phyloP scores from a whole-genome alignment of 768 basidiomycete genomes.

The Symmetrospora coprosmae region DNA sequence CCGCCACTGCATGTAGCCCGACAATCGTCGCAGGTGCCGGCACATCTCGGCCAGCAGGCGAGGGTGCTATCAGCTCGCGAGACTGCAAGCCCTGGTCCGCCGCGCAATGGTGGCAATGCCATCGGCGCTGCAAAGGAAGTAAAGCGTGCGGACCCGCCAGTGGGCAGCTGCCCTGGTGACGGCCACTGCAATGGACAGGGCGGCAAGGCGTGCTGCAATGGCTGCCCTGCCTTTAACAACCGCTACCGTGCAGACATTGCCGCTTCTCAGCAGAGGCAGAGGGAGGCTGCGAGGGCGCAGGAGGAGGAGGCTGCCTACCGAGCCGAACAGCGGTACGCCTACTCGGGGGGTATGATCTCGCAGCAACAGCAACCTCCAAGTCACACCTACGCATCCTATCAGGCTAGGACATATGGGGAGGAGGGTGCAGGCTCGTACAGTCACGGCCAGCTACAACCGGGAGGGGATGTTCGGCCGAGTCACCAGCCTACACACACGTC shows the following conservation, averaged over 20 bases:
- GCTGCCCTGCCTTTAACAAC: constrained; percentile 96
- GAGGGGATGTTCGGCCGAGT: too few relatives aligned
- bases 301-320: too few relatives aligned
- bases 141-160: constrained; percentile 32
- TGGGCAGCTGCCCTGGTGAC: constrained; percentile 85
- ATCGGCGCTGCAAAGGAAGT: constrained; percentile 32
- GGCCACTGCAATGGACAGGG: constrained; percentile 96
- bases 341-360: too few relatives aligned
- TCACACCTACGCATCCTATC: too few relatives aligned
- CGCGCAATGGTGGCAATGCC: constrained; percentile 24
- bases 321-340: too few relatives aligned
- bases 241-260: constrained; percentile 44
- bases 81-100: constrained; percentile 33
- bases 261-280: constrained; percentile 42
- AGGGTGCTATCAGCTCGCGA: constrained; percentile 35
- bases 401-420: too few relatives aligned
- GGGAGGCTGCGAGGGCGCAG: too few relatives aligned
- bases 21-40: background rate
- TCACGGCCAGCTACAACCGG: too few relatives aligned
- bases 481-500: too few relatives aligned
- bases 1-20: background rate
- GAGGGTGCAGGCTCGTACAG: too few relatives aligned
- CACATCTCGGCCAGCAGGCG: background rate
- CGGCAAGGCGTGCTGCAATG: constrained; percentile 78
- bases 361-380: too few relatives aligned